These are phyloP conservation scores for Colletotrichum paranaense DNA, from an alignment of 2,329 filamentous ascomycete species.

Conservation along the genomic window DNA sequence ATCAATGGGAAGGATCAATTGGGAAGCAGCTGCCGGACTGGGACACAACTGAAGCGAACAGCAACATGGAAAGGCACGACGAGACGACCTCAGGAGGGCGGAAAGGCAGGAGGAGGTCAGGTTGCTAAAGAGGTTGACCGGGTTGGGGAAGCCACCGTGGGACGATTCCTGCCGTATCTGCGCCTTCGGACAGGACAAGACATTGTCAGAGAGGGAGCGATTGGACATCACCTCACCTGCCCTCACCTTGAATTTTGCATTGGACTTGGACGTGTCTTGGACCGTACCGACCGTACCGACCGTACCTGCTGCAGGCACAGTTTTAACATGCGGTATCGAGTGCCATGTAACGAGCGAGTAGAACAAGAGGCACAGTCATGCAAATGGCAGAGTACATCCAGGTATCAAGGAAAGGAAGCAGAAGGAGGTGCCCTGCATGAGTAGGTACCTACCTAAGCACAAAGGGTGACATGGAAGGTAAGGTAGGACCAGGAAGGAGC, in stretches of 20 bases:
- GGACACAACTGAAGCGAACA: background rate
- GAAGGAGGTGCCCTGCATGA: background rate
- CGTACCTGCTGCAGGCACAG: background rate
- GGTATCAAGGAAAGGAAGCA: background rate
- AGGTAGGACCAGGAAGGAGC: background rate
- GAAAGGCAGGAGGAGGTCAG: background rate
- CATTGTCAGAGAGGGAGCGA: background rate
- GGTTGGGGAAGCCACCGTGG: conserved; percentile 17
- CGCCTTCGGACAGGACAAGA: background rate
- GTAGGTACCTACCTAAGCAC: no score
- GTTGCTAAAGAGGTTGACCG: background rate
- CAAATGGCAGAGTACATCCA: no score
- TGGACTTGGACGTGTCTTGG: background rate
- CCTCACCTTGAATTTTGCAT: background rate
- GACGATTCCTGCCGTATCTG: conserved; percentile 31
- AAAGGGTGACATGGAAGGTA: no score
- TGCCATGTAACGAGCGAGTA: background rate
- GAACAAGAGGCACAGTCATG: no score
- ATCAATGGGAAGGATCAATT: no score
- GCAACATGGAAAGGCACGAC: background rate
- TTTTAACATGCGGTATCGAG: background rate
- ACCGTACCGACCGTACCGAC: background rate
- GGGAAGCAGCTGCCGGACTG: background rate
- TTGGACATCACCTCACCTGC: background rate
- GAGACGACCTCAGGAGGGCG: no score